phyloP scores from a whole-genome alignment of 768 basidiomycete species.

The Coprinellus aureogranulatus region DNA sequence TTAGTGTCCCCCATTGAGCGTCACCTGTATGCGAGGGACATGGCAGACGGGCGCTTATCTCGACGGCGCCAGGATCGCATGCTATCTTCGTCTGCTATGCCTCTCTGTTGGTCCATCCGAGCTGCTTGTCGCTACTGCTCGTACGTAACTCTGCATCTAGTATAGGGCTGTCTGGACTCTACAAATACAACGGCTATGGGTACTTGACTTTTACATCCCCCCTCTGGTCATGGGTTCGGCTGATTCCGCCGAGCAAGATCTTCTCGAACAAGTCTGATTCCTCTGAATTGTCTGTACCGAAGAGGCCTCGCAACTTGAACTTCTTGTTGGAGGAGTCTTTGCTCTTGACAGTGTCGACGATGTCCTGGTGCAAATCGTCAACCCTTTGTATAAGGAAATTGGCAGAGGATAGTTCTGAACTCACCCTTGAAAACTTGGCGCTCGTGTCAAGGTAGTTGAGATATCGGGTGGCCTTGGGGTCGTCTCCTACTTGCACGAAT shows the following conservation, averaged over 20 bases:
- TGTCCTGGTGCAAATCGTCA: not conserved
- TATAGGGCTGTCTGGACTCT: too few species aligned
- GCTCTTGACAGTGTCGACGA: slow-evolving; percentile 4
- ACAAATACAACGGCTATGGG: too few species aligned
- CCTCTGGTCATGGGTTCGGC: not conserved
- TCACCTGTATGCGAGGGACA: too few species aligned
- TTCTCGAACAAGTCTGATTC: not conserved
- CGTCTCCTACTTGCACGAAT: slow-evolving; percentile 7
- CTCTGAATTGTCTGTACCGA: too few species aligned
- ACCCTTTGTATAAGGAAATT: not conserved
- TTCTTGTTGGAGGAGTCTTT: not conserved
- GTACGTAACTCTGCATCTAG: too few species aligned
- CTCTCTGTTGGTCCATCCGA: too few species aligned
- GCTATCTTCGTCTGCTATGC: too few species aligned
- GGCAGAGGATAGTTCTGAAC: not conserved
- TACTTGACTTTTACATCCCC: not conserved
- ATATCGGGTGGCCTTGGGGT: not conserved
- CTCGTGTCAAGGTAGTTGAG: slow-evolving; percentile 1
- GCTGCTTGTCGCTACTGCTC: too few species aligned
- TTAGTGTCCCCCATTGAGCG: too few species aligned
- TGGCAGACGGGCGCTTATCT: too few species aligned
- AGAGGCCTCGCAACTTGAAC: too few species aligned
- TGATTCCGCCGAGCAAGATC: slow-evolving; percentile 5
- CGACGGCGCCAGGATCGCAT: too few species aligned
- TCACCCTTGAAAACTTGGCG: not conserved